Evolutionary conservation across 2,329 filamentous ascomycete species (phyloP), one percentile per base, ranked within the genome.

Genomic region (Fusarium mexicanum): DNA sequence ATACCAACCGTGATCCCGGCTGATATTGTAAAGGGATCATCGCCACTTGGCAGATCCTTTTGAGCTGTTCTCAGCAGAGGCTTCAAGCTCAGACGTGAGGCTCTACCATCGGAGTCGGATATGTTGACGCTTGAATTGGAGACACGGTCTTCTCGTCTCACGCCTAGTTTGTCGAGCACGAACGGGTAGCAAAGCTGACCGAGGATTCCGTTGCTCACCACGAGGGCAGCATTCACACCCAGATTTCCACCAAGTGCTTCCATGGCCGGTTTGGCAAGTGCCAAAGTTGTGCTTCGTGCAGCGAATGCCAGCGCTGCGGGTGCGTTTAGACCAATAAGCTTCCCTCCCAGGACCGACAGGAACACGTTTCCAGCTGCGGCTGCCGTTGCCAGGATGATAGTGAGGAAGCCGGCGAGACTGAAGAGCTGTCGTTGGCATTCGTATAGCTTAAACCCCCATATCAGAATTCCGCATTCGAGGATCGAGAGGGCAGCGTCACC

Each of bases 361-460:
- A 84, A 83, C 22, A 87, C 81, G 61, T 87, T 88, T 37, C 78
- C 80, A 0, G 81, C 79, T 1, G 87, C 86, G 1, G 83, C 78
- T 2, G 77, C 54, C 2, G 80, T 69, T 16, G 84, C 84, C 6
- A 86, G 78, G 8, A 83, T 12, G 9, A 85, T 71, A 0, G 84
- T 83, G 5, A 83, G 78, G 9, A 85, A 43, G 0, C 87, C 87
- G 0, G 83, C 83, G 3, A 81, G 72, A 29, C 85, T 87, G 51
- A 86, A 81, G 4, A 89, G 80, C 57, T 86, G 85, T 6, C 73
- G 69, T 8, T 86, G 85, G 77, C 85, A 87, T 70, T 87, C 86
- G 72, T 85, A 87, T 8, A 89, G 81, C 78, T 88, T 89, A 71
- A 89, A 84, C 1, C 87, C 87, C 87, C 87, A 89, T 8, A 84